Evolutionary conservation across 345 rosid species (phyloP), one percentile per base, ranked within the genome.

Genomic region (Syzygium jambos): DNA sequence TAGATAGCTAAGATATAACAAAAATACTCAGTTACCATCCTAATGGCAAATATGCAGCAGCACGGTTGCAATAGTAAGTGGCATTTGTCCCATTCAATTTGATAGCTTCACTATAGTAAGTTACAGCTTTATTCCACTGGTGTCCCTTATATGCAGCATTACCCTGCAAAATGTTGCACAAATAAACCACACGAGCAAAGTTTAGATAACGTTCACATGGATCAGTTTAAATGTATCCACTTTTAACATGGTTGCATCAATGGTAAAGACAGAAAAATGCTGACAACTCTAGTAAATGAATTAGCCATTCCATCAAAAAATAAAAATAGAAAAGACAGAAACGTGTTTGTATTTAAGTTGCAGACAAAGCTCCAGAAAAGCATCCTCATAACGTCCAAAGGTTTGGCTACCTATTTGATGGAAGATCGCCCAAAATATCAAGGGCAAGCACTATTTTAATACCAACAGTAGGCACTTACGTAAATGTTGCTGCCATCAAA

Each of bases 121-220:
- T 93, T 43, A 92, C 95, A 86, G 99, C 98, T 91, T 95, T 95
- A 87, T 94, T 95, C 98, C 98, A 97, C 88, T 96, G 95, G 85
- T 27, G 52, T 85, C 95, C 96, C 91, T 96, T 97, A 88, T 88
- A 97, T 88, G 98, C 98, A 89, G 95, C 95, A 92, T 97, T 97
- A 65, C 99, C 99, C 99, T 97, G 92, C 78, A 90, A 88, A 87
- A 90, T 84, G 87, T 83, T 83, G 77, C 84, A 86, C 87, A 61
- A 80, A 34, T 87, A 19, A 85, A 86, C 41, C 53, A 56, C 30
- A 87, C 15, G 0, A 10, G 82, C 27, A 73, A 38, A 19, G 49
- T 38, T 34, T 55, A 53, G 63, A 29, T 38, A 38, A 38, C 49
- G 21, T 73, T 63, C 38, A 29, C 41, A 14, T 38, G 25, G 27